These are phyloP conservation scores for Kuraishia cidri DNA, from an alignment of 805 yeast species.

Conservation along the genomic window DNA sequence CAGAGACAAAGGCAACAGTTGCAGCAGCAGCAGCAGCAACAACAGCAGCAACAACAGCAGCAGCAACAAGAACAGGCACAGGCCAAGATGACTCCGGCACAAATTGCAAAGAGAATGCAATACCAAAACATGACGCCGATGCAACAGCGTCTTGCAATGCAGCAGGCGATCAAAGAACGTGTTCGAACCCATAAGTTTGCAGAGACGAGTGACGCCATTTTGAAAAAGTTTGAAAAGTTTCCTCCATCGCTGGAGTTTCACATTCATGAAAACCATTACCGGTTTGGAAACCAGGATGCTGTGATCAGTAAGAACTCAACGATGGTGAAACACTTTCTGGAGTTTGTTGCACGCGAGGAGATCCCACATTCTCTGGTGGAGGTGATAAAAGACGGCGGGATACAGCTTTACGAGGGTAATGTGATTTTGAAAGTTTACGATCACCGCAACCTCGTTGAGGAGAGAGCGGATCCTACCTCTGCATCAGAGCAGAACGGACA, in stretches of 20 bases:
- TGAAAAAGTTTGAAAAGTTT: constrained; percentile 66
- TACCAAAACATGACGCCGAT: constrained; percentile 28
- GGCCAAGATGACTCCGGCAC: no score
- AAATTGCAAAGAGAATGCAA: no score
- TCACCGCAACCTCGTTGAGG: constrained; percentile 45
- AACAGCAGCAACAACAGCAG: constrained; percentile 1
- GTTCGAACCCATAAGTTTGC: constrained; percentile 49
- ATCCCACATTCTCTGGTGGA: constrained; percentile 89
- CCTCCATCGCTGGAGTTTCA: constrained; percentile 85
- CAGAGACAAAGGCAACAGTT: not conserved
- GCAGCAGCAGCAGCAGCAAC: constrained; percentile 1
- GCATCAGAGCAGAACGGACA: not conserved
- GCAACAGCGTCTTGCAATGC: constrained; percentile 31
- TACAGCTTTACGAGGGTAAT: constrained; percentile 84
- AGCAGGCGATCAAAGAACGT: constrained; percentile 30
- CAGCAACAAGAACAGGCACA: not conserved
- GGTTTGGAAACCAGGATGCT: constrained; percentile 87
- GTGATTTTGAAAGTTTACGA: constrained; percentile 80
- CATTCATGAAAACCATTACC: constrained; percentile 83
- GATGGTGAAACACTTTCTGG: constrained; percentile 69
- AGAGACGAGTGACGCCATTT: constrained; percentile 62
- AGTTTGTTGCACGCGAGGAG: constrained; percentile 70
- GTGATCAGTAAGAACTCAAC: constrained; percentile 75
- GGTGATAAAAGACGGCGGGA: constrained; percentile 78
- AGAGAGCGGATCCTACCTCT: not conserved